A percentile compares a stretch with the other conserved stretches of the same genome.
Conservation (phyloP, 441 rosid species). For the Arabidopsis hybrid region DNA sequence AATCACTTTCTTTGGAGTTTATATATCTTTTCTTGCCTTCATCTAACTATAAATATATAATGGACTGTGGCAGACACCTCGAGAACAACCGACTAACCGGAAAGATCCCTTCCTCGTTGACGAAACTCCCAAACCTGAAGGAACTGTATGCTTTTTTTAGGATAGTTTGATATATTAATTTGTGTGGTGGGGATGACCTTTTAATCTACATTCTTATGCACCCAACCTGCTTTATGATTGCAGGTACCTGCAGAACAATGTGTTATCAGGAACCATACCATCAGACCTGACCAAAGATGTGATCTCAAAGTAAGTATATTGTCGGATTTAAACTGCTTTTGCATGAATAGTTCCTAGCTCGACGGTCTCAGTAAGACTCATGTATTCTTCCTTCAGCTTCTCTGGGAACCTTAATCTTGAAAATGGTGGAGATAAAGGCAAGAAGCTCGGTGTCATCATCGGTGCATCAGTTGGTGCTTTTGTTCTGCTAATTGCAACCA, state of each 20-base stretch:
- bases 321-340: constrained; percentile 4
- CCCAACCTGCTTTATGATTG: constrained; percentile 43
- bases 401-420: constrained; percentile 72
- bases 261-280: constrained; percentile 81
- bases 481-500: constrained; percentile 66
- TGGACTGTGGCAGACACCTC: constrained; percentile 67
- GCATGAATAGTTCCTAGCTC: constrained; percentile 7
- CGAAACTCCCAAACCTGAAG: constrained; percentile 76
- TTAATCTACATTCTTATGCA: constrained; percentile 10
- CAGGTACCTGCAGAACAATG: constrained; percentile 89
- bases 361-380: neutral
- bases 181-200: neutral
- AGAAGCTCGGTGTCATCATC: constrained; percentile 53
- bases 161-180: neutral
- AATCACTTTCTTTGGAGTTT: neutral
- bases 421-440: constrained; percentile 51
- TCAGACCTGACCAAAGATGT: constrained; percentile 56
- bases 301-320: constrained; percentile 70
- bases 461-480: constrained; percentile 83
- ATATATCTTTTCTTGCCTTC: constrained; percentile 5
- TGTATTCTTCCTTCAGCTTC: constrained; percentile 51
- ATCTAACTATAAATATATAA: neutral
- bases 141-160: constrained; percentile 77
- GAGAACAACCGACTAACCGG: constrained; percentile 91
- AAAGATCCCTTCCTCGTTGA: constrained; percentile 75